Conservation (phyloP, 2,329 filamentous ascomycete genomes). For the Colletotrichum spinosum region DNA sequence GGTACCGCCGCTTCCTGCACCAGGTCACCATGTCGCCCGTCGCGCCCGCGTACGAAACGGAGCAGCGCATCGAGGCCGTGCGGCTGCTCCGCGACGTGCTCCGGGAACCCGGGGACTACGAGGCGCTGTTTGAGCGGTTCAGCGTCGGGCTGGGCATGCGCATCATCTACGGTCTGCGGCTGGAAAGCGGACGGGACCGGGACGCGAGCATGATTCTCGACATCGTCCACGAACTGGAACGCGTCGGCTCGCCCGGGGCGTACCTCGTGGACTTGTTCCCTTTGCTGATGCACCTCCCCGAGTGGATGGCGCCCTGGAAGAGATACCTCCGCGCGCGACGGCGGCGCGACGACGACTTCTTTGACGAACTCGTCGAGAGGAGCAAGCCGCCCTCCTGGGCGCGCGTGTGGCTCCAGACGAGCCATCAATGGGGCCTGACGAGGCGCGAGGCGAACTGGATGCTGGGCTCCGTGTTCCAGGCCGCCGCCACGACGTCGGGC, state of each 20-base stretch:
- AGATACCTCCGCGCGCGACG: constrained; percentile 34
- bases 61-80: constrained; percentile 47
- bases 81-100: constrained; percentile 48
- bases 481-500: constrained; percentile 51
- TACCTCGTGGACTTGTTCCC: constrained; percentile 50
- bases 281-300: constrained; percentile 44
- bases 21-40: constrained; percentile 45
- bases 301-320: constrained; percentile 42
- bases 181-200: constrained; percentile 48
- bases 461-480: constrained; percentile 49
- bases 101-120: constrained; percentile 47
- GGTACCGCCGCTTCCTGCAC: constrained; percentile 41
- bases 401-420: constrained; percentile 10
- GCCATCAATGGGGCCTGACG: constrained; percentile 35
- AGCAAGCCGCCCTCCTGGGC: constrained; percentile 31
- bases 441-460: constrained; percentile 44
- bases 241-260: constrained; percentile 43
- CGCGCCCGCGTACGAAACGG: constrained; percentile 44
- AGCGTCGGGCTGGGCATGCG: constrained; percentile 54
- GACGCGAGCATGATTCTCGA: constrained; percentile 46
- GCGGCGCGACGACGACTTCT: constrained; percentile 33
- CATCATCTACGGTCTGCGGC: constrained; percentile 50
- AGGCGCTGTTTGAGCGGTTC: constrained; percentile 53
- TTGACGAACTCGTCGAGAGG: constrained; percentile 26
- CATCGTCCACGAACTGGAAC: constrained; percentile 48